These are phyloP conservation scores for Parmelia sp. DNA, from an alignment of 495 filamentous ascomycete genomes.

Conservation along the genomic window DNA sequence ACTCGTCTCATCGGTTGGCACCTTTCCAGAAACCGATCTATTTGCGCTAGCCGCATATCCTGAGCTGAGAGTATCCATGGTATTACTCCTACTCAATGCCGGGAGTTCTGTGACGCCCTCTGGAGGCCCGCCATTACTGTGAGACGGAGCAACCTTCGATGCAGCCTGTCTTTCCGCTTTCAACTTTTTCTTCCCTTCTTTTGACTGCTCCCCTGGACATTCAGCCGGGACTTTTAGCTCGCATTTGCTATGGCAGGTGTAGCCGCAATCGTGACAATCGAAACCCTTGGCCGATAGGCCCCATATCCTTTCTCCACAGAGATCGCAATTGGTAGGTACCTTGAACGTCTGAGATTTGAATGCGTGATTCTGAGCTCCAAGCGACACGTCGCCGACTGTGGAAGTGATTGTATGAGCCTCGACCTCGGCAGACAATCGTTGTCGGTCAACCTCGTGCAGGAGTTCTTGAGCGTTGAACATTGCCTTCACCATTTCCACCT, in stretches of 20 bases:
- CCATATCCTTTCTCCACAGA: slow-evolving; percentile 95
- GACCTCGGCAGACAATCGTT: slow-evolving; percentile 79
- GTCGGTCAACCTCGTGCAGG: slow-evolving; percentile 79
- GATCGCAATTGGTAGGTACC: slow-evolving; percentile 95
- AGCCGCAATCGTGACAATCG: slow-evolving; percentile 91
- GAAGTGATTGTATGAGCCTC: slow-evolving; percentile 84
- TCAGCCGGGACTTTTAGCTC: slow-evolving; percentile 97
- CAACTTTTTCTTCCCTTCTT: slow-evolving; percentile 89
- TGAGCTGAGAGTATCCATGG: slow-evolving; percentile 88
- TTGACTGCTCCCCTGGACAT: slow-evolving; percentile 86
- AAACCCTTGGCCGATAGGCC: slow-evolving; percentile 92
- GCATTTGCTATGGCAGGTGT: slow-evolving; percentile 97
- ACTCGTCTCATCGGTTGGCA: slow-evolving; percentile 31
- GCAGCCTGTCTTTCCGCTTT: slow-evolving; percentile 76
- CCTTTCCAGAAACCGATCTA: slow-evolving; percentile 59
- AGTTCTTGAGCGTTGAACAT: slow-evolving; percentile 77
- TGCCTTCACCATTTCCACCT: slow-evolving; percentile 67
- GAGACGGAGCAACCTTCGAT: slow-evolving; percentile 51
- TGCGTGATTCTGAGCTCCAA: slow-evolving; percentile 87
- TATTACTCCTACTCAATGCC: slow-evolving; percentile 70
- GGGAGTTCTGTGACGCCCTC: slow-evolving; percentile 39
- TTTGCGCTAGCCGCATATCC: slow-evolving; percentile 77
- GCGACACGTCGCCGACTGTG: slow-evolving; percentile 80
- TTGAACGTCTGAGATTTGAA: slow-evolving; percentile 98
- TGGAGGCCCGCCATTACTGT: slow-evolving; percentile 35